Evolutionary conservation across 768 basidiomycete species (phyloP), one percentile per base, ranked within the genome.

Genomic region (Obba rivulosa): DNA sequence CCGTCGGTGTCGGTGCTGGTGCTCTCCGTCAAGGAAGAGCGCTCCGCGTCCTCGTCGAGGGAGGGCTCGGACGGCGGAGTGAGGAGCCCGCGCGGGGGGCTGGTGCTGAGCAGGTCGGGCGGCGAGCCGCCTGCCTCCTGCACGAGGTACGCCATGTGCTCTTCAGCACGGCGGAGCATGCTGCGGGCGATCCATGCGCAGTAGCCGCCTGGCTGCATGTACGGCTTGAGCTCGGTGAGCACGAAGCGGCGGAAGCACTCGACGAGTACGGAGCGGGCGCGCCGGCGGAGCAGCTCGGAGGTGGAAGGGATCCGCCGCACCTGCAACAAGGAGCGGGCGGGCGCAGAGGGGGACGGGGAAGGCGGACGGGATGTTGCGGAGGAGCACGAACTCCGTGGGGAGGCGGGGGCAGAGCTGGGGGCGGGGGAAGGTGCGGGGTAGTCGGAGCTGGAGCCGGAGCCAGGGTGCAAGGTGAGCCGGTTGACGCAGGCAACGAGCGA

Each of bases 201-300:
- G 53, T 78, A 82, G 3, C 73, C 74, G 18, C 70, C 70, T 21
- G 49, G 46, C 45, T 40, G 42, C 53, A 20, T 37, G 46, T 44
- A 49, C 47, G 9, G 45, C 25, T 18, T 38, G 55, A 87, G 68
- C 50, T 81, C 79, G 20, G 72, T 60, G n/a, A 84, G 53, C 21
- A 85, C 75, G 56, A 80, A 76, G 20, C 72, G 73, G 28, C 85
- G 78, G 58, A 80, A 87, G 3, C 77, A 71, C 55, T 90, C 84
- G 7, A 87, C 72, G 13, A 88, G 73, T 3, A 74, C 70, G 17
- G 85, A 82, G 24, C 85, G 81, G 4, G 87, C 87, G 39, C 77
- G 73, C 31, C 73, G 69, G 16, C 84, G 78, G 35, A 83, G 73
- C 17, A 43, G 43, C 61, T 18, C 60, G 49, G 37, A 61, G 21